Conservation (phyloP, 2,329 filamentous ascomycete genomes). For the Venturia carpophila region DNA sequence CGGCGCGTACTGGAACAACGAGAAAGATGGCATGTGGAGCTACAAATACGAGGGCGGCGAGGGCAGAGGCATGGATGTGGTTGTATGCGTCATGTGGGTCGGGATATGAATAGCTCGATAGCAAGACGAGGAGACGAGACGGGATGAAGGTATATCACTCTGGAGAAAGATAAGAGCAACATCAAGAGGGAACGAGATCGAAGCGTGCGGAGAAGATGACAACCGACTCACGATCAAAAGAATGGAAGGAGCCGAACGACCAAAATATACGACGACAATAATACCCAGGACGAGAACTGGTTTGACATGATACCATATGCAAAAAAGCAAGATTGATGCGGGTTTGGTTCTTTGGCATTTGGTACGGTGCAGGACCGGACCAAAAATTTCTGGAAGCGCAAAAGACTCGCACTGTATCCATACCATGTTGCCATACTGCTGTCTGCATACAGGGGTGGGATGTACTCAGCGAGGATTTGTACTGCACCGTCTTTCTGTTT, state of each 20-base stretch:
- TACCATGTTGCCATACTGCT: neutral
- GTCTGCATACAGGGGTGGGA: neutral
- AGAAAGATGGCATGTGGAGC: conserved; percentile 83
- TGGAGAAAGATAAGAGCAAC: neutral
- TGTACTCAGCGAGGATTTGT: neutral
- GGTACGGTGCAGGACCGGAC: neutral
- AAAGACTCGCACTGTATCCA: neutral
- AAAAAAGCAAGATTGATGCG: neutral
- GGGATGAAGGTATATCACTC: neutral
- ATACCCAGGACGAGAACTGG: neutral
- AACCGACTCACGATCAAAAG: conserved; percentile 7
- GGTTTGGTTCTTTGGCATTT: conserved; percentile 2
- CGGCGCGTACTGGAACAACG: conserved; percentile 83
- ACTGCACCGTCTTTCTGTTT: neutral
- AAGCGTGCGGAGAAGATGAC: neutral
- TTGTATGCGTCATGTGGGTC: conserved; percentile 61
- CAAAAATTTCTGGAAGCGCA: neutral
- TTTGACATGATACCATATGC: conserved; percentile 10
- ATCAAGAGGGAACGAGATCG: neutral
- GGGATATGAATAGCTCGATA: conserved; percentile 43
- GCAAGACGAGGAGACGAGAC: neutral
- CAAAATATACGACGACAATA: neutral
- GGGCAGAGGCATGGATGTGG: conserved; percentile 45
- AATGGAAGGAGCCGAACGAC: neutral
- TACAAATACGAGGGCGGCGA: conserved; percentile 66